Evolutionary conservation across 2,329 filamentous ascomycete species (phyloP).

Genomic region (Exophiala lecanii-corni): DNA sequence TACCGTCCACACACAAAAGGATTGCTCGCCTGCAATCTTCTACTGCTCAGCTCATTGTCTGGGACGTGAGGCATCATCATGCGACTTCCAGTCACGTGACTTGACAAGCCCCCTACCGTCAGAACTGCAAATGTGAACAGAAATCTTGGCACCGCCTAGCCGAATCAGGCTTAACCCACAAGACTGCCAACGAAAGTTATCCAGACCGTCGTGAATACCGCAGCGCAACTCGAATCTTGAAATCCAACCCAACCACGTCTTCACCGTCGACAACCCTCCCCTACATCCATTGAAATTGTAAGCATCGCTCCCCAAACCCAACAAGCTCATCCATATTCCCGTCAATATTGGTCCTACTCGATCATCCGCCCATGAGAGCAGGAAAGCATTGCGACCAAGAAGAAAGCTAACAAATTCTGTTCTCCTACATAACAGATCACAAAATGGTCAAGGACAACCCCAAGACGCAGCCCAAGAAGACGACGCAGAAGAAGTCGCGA

Average conservation of each 20-base stretch:
- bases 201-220: not conserved
- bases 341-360: not conserved
- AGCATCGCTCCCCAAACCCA: too few relatives aligned
- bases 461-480: slow-evolving; percentile 58
- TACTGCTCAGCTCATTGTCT: too few relatives aligned
- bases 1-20: too few relatives aligned
- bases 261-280: not conserved
- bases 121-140: too few relatives aligned
- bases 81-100: too few relatives aligned
- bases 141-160: not conserved
- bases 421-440: slow-evolving; percentile 2
- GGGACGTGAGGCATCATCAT: too few relatives aligned
- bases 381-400: too few relatives aligned
- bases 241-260: not conserved
- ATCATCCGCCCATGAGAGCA: too few relatives aligned
- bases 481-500: slow-evolving; percentile 64
- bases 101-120: too few relatives aligned
- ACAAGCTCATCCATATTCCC: too few relatives aligned
- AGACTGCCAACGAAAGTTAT: not conserved
- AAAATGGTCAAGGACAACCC: slow-evolving; percentile 27
- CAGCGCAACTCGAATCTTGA: not conserved
- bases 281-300: not conserved
- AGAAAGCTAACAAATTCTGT: slow-evolving; percentile 1
- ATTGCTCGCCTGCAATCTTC: too few relatives aligned
- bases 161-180: not conserved